Conservation (phyloP, 1,139 yeast genomes). For the Sugiyamaella novakii region DNA sequence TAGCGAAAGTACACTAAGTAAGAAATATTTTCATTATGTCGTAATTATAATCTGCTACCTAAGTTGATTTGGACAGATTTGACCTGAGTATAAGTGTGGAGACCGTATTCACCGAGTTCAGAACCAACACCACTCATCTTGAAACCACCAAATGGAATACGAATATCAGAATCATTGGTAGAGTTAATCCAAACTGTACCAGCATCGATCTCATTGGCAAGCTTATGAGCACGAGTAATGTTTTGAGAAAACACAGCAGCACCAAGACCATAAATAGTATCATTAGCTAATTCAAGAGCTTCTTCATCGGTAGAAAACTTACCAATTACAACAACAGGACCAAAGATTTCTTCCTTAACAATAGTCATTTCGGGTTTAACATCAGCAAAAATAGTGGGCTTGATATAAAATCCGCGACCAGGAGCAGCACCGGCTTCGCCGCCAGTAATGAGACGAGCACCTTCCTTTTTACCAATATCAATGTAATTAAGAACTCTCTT, state of each 20-base stretch:
- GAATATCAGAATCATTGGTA: conserved; percentile 68
- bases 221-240: conserved; percentile 56
- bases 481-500: conserved; percentile 69
- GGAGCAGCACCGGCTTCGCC: conserved; percentile 69
- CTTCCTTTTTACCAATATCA: conserved; percentile 67
- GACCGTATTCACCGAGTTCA: conserved; percentile 84
- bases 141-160: conserved; percentile 81
- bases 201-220: conserved; percentile 64
- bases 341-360: conserved; percentile 75
- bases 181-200: conserved; percentile 85
- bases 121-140: conserved; percentile 87
- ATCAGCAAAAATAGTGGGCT: conserved; percentile 71
- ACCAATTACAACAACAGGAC: conserved; percentile 78
- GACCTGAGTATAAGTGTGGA: conserved; percentile 72
- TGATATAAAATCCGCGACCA: conserved; percentile 73
- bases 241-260: conserved; percentile 77
- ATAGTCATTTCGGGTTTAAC: conserved; percentile 64
- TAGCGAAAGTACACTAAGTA: too few relatives aligned
- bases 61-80: conserved; percentile 69
- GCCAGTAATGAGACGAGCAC: conserved; percentile 66
- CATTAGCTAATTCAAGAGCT: conserved; percentile 69
- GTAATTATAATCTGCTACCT: conserved; percentile 27
- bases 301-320: conserved; percentile 73
- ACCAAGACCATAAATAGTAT: conserved; percentile 75
- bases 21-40: too few relatives aligned